Evolutionary conservation across 1,284 basidiomycete species (phyloP).

Genomic region (Porogramme epimiltina): DNA sequence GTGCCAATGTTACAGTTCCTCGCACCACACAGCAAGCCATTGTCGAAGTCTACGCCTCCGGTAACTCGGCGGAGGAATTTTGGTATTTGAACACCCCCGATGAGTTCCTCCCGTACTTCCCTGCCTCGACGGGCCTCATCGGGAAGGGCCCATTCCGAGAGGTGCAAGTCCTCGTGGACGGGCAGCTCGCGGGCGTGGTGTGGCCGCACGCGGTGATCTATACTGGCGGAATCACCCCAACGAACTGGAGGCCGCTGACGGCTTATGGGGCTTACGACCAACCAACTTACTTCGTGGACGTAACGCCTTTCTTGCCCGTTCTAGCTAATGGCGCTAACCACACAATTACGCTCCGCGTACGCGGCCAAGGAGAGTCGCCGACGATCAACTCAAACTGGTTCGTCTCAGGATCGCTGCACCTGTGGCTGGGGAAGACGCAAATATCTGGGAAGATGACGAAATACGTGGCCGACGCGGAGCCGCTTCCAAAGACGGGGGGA

Average conservation of each 20-base stretch:
- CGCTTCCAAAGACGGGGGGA: conserved; percentile 30
- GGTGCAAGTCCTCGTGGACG: conserved; percentile 72
- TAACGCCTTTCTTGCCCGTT: conserved; percentile 73
- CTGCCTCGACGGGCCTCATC: conserved; percentile 37
- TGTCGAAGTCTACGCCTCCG: conserved; percentile 69
- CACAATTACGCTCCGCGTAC: conserved; percentile 67
- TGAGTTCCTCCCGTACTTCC: conserved; percentile 53
- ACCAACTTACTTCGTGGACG: conserved; percentile 74
- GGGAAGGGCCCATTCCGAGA: conserved; percentile 76
- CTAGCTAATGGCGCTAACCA: conserved; percentile 68
- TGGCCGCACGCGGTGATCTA: conserved; percentile 79
- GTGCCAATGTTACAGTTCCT: conserved; percentile 54
- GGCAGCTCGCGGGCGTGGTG: conserved; percentile 67
- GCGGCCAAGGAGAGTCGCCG: conserved; percentile 63
- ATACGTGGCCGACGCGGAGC: conserved; percentile 45
- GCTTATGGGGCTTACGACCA: conserved; percentile 76
- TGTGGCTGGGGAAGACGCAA: conserved; percentile 48
- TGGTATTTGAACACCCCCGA: conserved; percentile 75
- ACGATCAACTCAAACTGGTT: conserved; percentile 73
- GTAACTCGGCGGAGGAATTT: conserved; percentile 71
- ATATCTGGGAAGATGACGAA: conserved; percentile 59
- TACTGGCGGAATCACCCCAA: conserved; percentile 73
- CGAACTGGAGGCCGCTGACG: conserved; percentile 75
- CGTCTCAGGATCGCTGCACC: conserved; percentile 67
- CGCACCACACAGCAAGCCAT: conserved; percentile 63